These are phyloP conservation scores for Clausena lansium DNA, from an alignment of 345 rosid species.

Conservation along the genomic window DNA sequence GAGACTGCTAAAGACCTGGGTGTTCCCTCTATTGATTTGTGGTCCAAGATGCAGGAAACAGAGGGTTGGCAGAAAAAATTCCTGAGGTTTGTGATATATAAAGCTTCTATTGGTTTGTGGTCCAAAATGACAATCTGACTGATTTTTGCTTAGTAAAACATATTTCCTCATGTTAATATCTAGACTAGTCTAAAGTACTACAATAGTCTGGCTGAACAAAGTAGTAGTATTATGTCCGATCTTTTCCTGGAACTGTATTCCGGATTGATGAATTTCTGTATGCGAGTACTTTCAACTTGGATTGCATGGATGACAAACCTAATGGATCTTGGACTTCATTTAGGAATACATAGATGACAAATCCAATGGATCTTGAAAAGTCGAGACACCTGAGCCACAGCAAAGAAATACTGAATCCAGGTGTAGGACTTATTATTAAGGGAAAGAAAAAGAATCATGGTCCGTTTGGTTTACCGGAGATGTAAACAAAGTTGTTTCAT, in stretches of 20 bases:
- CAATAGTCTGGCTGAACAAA: neutral
- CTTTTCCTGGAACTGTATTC: neutral
- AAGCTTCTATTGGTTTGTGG: neutral
- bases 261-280: neutral
- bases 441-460: neutral
- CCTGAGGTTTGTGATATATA: constrained; percentile 53
- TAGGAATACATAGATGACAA: neutral
- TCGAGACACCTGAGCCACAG: neutral
- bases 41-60: constrained; percentile 90
- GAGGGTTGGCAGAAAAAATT: constrained; percentile 75
- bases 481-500: neutral
- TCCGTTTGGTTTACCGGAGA: neutral
- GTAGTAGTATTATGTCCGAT: neutral
- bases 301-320: too few species aligned
- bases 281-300: neutral
- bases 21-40: constrained; percentile 51
- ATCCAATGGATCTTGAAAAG: neutral
- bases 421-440: neutral
- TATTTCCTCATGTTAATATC: neutral
- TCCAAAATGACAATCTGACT: neutral
- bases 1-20: constrained; percentile 67
- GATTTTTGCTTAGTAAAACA: neutral
- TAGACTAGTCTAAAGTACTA: neutral
- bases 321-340: too few species aligned
- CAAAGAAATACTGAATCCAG: neutral